Percentiles rank a stretch among this genome's conserved stretches.
These are phyloP conservation scores for Lactarius trivialis DNA, from an alignment of 768 basidiomycete genomes.

Conservation along the genomic window DNA sequence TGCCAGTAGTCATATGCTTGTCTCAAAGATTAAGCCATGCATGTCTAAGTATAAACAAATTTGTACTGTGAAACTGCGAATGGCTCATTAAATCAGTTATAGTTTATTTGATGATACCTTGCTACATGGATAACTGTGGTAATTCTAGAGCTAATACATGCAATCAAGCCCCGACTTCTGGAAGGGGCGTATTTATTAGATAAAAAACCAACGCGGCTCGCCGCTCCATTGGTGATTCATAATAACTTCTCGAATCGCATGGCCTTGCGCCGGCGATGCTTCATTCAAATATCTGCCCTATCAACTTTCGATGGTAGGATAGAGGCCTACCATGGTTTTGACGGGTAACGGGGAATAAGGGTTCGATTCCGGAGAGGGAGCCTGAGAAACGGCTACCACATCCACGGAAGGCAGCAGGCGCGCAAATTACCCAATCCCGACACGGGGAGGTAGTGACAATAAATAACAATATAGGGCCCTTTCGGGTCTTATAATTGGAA, in stretches of 20 bases:
- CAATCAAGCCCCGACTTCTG: constrained; percentile 19
- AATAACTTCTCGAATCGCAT: constrained; percentile 68
- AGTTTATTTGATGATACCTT: constrained; percentile 73
- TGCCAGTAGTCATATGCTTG: constrained; percentile 83
- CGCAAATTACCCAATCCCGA: too few relatives aligned
- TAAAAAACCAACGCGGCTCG: constrained; percentile 64
- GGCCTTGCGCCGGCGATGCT: constrained; percentile 67
- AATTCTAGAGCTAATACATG: constrained; percentile 67
- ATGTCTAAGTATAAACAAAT: constrained; percentile 56
- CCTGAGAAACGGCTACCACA: too few relatives aligned
- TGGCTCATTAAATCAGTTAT: constrained; percentile 82
- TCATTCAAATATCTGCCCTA: constrained; percentile 68
- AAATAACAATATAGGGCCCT: too few relatives aligned
- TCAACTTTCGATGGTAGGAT: constrained; percentile 73
- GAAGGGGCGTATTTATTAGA: constrained; percentile 36
- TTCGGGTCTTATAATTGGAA: too few relatives aligned
- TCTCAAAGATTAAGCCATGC: constrained; percentile 82
- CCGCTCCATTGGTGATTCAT: constrained; percentile 67
- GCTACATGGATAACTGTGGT: constrained; percentile 77
- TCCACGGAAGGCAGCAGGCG: too few relatives aligned
- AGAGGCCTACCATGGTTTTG: constrained; percentile 71
- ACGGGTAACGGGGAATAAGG: constrained; percentile 72
- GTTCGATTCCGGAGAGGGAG: constrained; percentile 31
- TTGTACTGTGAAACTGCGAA: constrained; percentile 66
- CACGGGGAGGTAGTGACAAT: too few relatives aligned